Base-by-base conservation (phyloP, 148 eudicot species). In the Euryodendron excelsum region DNA sequence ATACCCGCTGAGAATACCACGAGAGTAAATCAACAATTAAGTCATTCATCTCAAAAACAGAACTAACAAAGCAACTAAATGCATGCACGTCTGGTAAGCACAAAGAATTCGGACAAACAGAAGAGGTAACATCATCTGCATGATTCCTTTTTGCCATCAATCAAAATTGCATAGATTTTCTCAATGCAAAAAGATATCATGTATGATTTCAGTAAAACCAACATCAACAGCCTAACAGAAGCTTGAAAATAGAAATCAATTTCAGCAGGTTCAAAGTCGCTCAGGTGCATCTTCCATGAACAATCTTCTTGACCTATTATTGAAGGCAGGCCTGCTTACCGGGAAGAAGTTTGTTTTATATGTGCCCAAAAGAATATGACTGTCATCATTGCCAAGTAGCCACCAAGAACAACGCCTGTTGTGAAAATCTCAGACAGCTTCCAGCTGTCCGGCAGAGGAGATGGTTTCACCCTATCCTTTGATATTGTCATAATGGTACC, bases 401-500 rank as follows among this genome's bases (percentile, higher is more conserved):
- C 87, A 72, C 99, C 99, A 71, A 96, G 93, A 83, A 96, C 86
- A 31, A 96, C 79, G 66, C 98, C 98, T 2, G 98, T 96, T 45
- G 99, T 77, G 65, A 96, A 96, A 75, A 96, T 96, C 87, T 96
- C 99, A 58, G 99, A 84, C 33, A 96, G 88, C 80, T 92, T 93
- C 98, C 98, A 96, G 94, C 98, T 96, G 80, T 96, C 99, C 0
- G 98, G 99, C 80, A 92, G 70, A 50, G 99, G 99, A 72, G 99
- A 96, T 62, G 99, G 99, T 72, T 93, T 96, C 82, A 96, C 99
- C 80, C 98, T 89, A 76, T 96, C 99, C 89, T 93, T 96, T 53
- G 99, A 96, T 86, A 96, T 96, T 47, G 99, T 96, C 98, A 96
- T 96, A 68, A 96, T 93, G 76, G 98, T 96, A 84, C 98, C 99